phyloP scores from a whole-genome alignment of 257 asterid genomes.

The Coffea canephora region DNA sequence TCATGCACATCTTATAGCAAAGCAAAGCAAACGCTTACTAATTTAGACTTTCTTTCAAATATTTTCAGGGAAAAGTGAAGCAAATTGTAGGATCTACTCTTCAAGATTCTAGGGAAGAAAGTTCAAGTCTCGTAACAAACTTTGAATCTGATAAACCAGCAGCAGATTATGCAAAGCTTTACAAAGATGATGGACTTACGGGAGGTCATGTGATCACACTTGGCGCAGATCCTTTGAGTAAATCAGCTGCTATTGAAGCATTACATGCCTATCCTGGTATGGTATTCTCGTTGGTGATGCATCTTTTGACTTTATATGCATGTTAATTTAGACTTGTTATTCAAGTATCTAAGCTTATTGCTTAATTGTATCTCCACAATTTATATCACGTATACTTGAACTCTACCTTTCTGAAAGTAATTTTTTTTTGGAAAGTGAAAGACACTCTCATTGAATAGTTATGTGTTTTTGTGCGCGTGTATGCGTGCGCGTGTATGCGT shows the following conservation, averaged over 20 bases:
- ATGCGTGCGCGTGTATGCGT: no score
- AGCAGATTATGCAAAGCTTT: slow-evolving; percentile 82
- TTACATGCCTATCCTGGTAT: slow-evolving; percentile 89
- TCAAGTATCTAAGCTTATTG: background rate
- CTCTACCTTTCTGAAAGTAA: background rate
- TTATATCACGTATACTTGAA: background rate
- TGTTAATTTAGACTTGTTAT: background rate
- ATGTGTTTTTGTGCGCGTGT: no score
- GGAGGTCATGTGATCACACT: slow-evolving; percentile 99
- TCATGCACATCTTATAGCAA: background rate
- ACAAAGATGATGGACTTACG: slow-evolving; percentile 67
- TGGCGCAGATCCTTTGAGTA: slow-evolving; percentile 90
- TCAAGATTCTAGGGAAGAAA: slow-evolving; percentile 63
- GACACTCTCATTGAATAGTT: background rate
- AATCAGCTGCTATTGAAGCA: slow-evolving; percentile 80
- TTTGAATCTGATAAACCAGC: slow-evolving; percentile 91
- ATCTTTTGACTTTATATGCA: background rate
- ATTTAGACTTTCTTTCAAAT: background rate
- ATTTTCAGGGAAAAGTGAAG: slow-evolving; percentile 89
- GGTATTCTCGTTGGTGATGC: slow-evolving; percentile 7
- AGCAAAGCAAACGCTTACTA: background rate
- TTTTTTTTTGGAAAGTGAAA: background rate
- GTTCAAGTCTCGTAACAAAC: slow-evolving; percentile 74
- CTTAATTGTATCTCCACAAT: background rate
- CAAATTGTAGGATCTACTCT: slow-evolving; percentile 99